A percentile compares a stretch with the other conserved stretches of the same genome.
Conservation (phyloP, 2,329 filamentous ascomycete genomes). For the Nectriaceae sp. region DNA sequence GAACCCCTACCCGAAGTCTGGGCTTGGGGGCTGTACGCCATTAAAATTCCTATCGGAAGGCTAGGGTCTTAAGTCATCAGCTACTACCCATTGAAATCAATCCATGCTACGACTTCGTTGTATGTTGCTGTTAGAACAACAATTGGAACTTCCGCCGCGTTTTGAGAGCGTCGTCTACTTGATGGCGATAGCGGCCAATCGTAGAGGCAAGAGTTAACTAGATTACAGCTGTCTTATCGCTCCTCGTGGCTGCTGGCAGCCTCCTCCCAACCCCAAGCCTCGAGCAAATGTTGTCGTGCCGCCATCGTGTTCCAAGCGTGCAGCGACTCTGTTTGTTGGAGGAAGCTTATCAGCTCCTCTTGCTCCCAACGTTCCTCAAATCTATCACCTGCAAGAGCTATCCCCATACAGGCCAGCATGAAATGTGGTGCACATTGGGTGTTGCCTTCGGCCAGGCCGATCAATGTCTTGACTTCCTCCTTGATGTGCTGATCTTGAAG, state of each 20-base stretch:
- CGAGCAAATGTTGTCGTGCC: neutral
- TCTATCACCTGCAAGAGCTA: slow-evolving; percentile 34
- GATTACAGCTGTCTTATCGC: neutral
- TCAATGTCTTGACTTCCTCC: slow-evolving; percentile 12
- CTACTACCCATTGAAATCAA: no score
- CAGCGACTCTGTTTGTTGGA: slow-evolving; percentile 29
- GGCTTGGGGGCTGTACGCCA: no score
- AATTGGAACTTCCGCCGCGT: no score
- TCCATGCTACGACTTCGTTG: no score
- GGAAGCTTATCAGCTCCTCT: slow-evolving; percentile 35
- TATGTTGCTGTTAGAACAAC: no score
- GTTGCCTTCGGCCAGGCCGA: slow-evolving; percentile 19
- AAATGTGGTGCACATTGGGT: slow-evolving; percentile 5
- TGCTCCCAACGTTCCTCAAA: slow-evolving; percentile 39
- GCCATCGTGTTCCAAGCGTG: slow-evolving; percentile 19
- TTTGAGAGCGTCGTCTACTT: no score
- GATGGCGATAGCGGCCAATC: no score
- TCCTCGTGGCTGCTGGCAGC: neutral
- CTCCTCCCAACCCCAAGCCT: neutral
- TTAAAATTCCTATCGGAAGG: no score
- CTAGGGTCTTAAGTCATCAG: no score
- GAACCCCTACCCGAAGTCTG: no score
- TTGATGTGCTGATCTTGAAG: slow-evolving; percentile 21
- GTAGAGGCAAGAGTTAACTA: no score
- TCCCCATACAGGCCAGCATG: slow-evolving; percentile 17